Conservation (phyloP, 768 basidiomycete species). For the Mycena sanguinolenta region DNA sequence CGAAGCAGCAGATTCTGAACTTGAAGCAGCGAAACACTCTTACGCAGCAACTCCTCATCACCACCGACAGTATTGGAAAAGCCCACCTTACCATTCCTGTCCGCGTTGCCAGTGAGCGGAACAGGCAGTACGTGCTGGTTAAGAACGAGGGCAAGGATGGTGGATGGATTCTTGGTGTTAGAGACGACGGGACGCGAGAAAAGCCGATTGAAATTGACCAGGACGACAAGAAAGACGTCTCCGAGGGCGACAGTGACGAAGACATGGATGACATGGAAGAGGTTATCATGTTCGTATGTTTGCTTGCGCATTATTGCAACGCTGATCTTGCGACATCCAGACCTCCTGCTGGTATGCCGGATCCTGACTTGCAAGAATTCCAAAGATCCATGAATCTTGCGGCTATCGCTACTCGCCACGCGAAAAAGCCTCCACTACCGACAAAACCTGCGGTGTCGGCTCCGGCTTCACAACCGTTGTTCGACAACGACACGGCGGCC, state of each 20-base stretch:
- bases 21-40: constrained; percentile 89
- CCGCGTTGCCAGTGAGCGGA: constrained; percentile 94
- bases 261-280: constrained; percentile 79
- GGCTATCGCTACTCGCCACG: constrained; percentile 66
- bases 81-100: constrained; percentile 92
- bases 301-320: not conserved
- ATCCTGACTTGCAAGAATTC: constrained; percentile 75
- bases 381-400: constrained; percentile 72
- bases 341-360: constrained; percentile 53
- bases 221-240: constrained; percentile 51
- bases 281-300: constrained; percentile 70
- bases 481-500: constrained; percentile 46
- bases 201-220: constrained; percentile 91
- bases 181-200: constrained; percentile 85
- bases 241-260: constrained; percentile 56
- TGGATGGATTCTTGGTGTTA: constrained; percentile 95
- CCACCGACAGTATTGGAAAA: constrained; percentile 93
- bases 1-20: constrained; percentile 94
- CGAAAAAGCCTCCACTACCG: constrained; percentile 38
- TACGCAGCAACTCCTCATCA: constrained; percentile 92
- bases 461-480: constrained; percentile 60
- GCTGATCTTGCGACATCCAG: constrained; percentile 40
- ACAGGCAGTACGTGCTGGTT: constrained; percentile 93
- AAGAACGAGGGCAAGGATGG: constrained; percentile 91
- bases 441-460: constrained; percentile 51